These are phyloP conservation scores for Arthroderma sp. DNA, from an alignment of 2,329 filamentous ascomycete genomes.

Conservation along the genomic window DNA sequence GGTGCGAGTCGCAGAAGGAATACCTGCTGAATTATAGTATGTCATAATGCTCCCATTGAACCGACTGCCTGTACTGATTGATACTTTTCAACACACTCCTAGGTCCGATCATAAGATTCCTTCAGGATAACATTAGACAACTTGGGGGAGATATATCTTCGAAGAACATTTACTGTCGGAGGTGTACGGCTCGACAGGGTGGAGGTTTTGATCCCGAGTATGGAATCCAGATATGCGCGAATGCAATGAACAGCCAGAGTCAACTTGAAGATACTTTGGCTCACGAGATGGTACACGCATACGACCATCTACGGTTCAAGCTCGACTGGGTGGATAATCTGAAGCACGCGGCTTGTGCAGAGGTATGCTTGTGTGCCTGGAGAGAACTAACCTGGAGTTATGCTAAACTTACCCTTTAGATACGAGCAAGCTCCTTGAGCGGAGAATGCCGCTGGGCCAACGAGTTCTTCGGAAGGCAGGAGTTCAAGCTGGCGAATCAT, in stretches of 20 bases:
- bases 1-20: constrained; percentile 70
- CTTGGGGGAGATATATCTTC: constrained; percentile 65
- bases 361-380: constrained; percentile 44
- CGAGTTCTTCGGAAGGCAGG: constrained; percentile 72
- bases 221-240: constrained; percentile 86
- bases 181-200: constrained; percentile 59
- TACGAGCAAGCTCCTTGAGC: constrained; percentile 80
- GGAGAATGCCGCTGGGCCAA: constrained; percentile 86
- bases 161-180: constrained; percentile 67
- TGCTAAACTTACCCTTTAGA: constrained; percentile 40
- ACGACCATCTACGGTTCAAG: constrained; percentile 85
- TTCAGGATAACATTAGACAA: constrained; percentile 66
- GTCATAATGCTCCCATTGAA: constrained; percentile 10
- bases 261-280: constrained; percentile 89
- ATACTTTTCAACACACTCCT: neutral
- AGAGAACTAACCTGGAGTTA: neutral
- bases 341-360: constrained; percentile 83
- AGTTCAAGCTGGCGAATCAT: constrained; percentile 83
- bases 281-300: constrained; percentile 97
- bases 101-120: constrained; percentile 72
- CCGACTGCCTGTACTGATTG: neutral
- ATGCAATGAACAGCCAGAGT: constrained; percentile 66
- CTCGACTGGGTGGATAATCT: constrained; percentile 70
- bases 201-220: constrained; percentile 80
- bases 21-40: constrained; percentile 67